These are phyloP conservation scores for Rutidosis leptorrhynchoides DNA, from an alignment of 129 eudicot species.

Conservation along the genomic window DNA sequence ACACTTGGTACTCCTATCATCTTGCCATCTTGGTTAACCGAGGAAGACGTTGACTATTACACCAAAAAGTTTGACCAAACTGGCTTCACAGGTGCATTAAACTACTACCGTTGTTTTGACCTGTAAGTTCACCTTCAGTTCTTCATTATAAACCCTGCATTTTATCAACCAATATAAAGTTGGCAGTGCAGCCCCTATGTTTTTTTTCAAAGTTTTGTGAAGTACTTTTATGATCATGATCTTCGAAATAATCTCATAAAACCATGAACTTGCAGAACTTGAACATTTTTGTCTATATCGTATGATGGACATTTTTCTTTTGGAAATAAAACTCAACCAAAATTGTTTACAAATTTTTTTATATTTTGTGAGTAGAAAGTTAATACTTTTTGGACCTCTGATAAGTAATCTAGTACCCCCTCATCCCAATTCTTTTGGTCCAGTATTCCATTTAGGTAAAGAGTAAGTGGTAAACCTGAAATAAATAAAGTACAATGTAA, in stretches of 20 bases:
- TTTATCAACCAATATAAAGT: neutral
- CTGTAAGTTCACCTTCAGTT: conserved; percentile 39
- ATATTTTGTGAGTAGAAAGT: neutral
- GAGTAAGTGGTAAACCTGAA: too few relatives aligned
- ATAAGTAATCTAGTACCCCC: too few relatives aligned
- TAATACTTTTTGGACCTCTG: neutral
- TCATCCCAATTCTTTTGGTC: too few relatives aligned
- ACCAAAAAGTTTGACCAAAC: conserved; percentile 45
- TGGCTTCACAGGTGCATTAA: conserved; percentile 71
- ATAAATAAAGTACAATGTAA: too few relatives aligned
- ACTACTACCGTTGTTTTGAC: conserved; percentile 68
- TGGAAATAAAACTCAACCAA: neutral
- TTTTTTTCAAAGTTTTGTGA: neutral
- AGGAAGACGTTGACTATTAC: conserved; percentile 59
- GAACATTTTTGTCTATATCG: neutral
- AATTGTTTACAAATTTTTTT: neutral
- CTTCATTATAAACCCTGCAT: neutral
- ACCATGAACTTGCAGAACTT: neutral
- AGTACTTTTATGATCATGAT: neutral
- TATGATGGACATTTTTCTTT: neutral
- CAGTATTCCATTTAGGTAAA: too few relatives aligned
- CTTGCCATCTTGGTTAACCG: conserved; percentile 62
- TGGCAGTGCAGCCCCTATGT: neutral
- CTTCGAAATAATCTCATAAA: neutral
- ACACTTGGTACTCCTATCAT: conserved; percentile 22